Percentiles rank a stretch among this genome's conserved stretches.
Evolutionary conservation across 2,329 filamentous ascomycete genomes (phyloP).

Genomic region (Apiospora aurea): DNA sequence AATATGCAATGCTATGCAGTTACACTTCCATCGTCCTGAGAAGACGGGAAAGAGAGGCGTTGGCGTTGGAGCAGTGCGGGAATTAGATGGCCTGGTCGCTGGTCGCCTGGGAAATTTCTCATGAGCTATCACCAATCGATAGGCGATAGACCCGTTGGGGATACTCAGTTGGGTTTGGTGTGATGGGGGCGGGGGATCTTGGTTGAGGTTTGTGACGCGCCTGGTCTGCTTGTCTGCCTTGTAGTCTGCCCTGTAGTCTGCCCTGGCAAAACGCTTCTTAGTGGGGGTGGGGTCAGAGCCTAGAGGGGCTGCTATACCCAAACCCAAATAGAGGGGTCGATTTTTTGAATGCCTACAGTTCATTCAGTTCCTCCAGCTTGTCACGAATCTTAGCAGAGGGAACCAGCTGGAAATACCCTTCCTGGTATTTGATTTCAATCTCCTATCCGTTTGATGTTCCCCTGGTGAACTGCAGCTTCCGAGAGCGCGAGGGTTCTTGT

Average conservation of each 20-base stretch:
- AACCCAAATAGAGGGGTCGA: slow-evolving; percentile 13
- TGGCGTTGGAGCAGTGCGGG: not conserved
- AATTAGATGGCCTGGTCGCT: not conserved
- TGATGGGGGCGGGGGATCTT: not conserved
- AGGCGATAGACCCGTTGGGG: not conserved
- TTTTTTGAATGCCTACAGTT: not conserved
- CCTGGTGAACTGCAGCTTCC: not conserved
- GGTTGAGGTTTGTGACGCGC: not conserved
- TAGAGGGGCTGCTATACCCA: not conserved
- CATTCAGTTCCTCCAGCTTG: not conserved
- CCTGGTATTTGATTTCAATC: not conserved
- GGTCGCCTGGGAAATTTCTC: not conserved
- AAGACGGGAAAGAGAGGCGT: not conserved
- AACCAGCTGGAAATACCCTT: not conserved
- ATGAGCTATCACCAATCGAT: slow-evolving; percentile 12
- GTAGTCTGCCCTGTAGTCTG: not conserved
- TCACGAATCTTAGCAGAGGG: not conserved
- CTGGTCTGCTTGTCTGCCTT: not conserved
- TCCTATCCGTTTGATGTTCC: not conserved
- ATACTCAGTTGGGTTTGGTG: slow-evolving; percentile 8
- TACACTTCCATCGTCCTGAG: not conserved
- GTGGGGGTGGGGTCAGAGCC: slow-evolving; percentile 7
- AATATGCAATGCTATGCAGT: slow-evolving; percentile 2
- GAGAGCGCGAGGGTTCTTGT: not conserved
- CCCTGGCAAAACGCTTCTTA: slow-evolving; percentile 12